Evolutionary conservation across 495 filamentous ascomycete species (phyloP), one percentile per base, ranked within the genome.

Genomic region (Aspergillus avenaceus): DNA sequence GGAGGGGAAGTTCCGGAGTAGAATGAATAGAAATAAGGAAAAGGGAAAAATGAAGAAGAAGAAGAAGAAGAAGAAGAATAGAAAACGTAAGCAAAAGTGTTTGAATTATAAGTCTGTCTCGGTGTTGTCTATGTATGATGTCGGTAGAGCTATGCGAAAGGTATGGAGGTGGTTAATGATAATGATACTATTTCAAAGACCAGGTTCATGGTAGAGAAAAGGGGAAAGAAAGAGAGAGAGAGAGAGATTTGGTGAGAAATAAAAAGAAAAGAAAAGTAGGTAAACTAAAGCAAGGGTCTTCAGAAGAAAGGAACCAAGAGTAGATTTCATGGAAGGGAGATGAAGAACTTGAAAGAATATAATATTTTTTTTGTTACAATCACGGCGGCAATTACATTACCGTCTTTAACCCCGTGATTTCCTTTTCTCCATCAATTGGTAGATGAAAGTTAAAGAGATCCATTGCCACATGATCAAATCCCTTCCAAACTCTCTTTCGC

Each of bases 181-280:
- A 52, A 31, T 41, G 32, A 57, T 21, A 36, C 22, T 45, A 40
- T 46, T 47, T 62, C 50, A 50, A 45, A 54, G 53, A 62, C 54
- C 46, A 63, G 61, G 50, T 31, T 61, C 64, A 71, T 69, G 53
- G 53, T 69, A 59, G 18, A 36, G 47, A 42, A 26, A 49, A 38
- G 11, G 46, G 19, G 34, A 34, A 27, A 45, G 24, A 52, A 23
- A 24, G 41, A 50, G 47, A 47, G 45, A 54, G 29, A 34, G 42
- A 25, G 36, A 42, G 27, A 19, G 36, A 14, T 12, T 34, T 14
- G 6, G 4, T 32, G n/a, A 3, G 14, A 42, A 29, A 50, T 18
- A 40, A 24, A 47, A 34, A 18, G 45, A 40, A 40, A 36, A 41
- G 44, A 47, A 52, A 19, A 19, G 41, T 18, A 38, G 14, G n/a